Conservation (phyloP, 2,329 filamentous ascomycete genomes). For the Xylariaceae sp. region DNA sequence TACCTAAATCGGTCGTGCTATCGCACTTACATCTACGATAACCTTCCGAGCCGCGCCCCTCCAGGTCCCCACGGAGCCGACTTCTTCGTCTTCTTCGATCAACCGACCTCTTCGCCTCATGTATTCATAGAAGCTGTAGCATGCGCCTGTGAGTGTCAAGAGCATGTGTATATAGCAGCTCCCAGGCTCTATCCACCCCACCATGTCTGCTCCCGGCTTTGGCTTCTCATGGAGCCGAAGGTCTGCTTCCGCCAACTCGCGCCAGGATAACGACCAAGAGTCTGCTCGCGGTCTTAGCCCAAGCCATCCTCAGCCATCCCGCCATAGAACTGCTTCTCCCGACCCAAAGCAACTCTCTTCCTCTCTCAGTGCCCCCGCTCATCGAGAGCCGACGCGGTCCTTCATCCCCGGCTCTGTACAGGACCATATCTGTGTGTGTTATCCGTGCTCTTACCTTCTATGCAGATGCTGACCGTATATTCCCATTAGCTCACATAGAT, state of each 20-base stretch:
- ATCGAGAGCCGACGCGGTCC: slow-evolving; percentile 66
- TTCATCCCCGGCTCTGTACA: slow-evolving; percentile 65
- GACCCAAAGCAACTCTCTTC: slow-evolving; percentile 29
- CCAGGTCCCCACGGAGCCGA: too few relatives aligned
- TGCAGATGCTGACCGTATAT: slow-evolving; percentile 14
- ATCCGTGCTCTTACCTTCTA: not conserved
- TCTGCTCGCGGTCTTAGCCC: slow-evolving; percentile 24
- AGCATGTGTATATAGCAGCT: not conserved
- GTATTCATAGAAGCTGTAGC: slow-evolving; percentile 4
- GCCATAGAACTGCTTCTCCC: slow-evolving; percentile 11
- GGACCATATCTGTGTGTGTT: slow-evolving; percentile 51
- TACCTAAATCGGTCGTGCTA: too few relatives aligned
- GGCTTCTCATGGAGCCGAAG: slow-evolving; percentile 48
- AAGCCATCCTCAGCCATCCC: slow-evolving; percentile 18
- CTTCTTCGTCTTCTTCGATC: too few relatives aligned
- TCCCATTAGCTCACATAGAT: slow-evolving; percentile 54
- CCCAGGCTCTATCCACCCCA: too few relatives aligned
- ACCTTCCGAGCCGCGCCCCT: too few relatives aligned
- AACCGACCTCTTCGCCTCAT: too few relatives aligned
- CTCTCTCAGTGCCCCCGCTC: slow-evolving; percentile 37
- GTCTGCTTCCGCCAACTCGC: slow-evolving; percentile 33
- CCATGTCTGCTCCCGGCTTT: slow-evolving; percentile 45
- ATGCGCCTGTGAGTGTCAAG: slow-evolving; percentile 1
- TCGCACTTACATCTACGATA: too few relatives aligned
- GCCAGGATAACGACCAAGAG: slow-evolving; percentile 31